Percentiles rank a stretch among this genome's conserved stretches.
These are phyloP conservation scores for Immersiporthe knoxdaviesiana DNA, from an alignment of 2,329 filamentous ascomycete species.

Conservation along the genomic window DNA sequence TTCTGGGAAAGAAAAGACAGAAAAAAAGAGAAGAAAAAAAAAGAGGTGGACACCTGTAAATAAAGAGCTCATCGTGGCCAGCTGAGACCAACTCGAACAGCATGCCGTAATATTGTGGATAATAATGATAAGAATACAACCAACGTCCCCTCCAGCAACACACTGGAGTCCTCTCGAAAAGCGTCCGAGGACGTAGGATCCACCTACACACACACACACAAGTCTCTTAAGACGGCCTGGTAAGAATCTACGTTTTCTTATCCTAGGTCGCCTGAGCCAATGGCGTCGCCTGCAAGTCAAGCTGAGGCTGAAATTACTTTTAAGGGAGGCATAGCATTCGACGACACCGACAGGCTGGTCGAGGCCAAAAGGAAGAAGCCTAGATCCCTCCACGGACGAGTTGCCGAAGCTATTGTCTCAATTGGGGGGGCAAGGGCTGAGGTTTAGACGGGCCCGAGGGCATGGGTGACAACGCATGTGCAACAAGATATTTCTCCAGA, in stretches of 20 bases:
- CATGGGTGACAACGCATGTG: background rate
- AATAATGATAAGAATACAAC: background rate
- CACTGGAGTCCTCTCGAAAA: background rate
- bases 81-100: background rate
- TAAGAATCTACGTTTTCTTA: background rate
- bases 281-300: background rate
- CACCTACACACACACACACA: background rate
- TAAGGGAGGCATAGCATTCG: background rate
- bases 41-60: background rate
- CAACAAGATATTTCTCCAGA: background rate
- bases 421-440: background rate
- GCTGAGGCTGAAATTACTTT: background rate
- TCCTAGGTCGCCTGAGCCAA: background rate
- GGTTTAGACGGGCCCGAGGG: background rate
- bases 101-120: background rate
- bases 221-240: background rate
- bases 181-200: background rate
- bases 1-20: background rate
- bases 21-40: too few species aligned
- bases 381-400: background rate
- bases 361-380: background rate
- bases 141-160: background rate
- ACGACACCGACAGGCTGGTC: constrained; percentile 10
- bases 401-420: background rate
- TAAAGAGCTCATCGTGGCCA: background rate